Conservation (phyloP, 257 asterid genomes). For the Penstemon davidsonii region DNA sequence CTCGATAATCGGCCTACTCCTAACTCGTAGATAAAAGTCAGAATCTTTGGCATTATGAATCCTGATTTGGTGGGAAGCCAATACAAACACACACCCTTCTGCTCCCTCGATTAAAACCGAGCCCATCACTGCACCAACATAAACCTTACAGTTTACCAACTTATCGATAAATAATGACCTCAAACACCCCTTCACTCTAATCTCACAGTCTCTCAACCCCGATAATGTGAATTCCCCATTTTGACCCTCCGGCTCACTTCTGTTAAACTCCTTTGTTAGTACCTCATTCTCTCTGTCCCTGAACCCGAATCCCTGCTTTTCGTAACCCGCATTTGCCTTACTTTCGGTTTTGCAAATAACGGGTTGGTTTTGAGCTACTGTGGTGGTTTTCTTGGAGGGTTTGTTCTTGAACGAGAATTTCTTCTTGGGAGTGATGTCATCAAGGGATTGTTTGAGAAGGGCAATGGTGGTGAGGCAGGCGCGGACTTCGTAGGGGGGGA, state of each 20-base stretch:
- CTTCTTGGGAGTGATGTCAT: constrained; percentile 69
- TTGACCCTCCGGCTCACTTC: constrained; percentile 32
- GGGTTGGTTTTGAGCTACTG: constrained; percentile 19
- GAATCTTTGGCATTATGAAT: constrained; percentile 72
- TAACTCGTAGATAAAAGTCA: constrained; percentile 73
- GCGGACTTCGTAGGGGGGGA: constrained; percentile 83
- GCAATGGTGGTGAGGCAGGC: constrained; percentile 52
- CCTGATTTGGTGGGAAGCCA: constrained; percentile 87
- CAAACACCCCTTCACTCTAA: constrained; percentile 63
- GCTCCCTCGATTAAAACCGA: constrained; percentile 68
- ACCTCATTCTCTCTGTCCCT: constrained; percentile 51
- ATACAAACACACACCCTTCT: constrained; percentile 46
- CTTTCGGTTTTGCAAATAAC: constrained; percentile 27
- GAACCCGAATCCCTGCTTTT: constrained; percentile 49
- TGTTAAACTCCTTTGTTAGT: constrained; percentile 51
- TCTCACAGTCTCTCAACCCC: constrained; percentile 62
- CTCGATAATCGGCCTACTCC: constrained; percentile 96
- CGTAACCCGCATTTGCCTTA: constrained; percentile 25
- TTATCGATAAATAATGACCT: constrained; percentile 68
- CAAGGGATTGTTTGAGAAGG: constrained; percentile 63
- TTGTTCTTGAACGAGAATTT: constrained; percentile 83
- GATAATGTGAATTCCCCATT: constrained; percentile 71
- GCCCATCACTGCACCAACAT: constrained; percentile 48
- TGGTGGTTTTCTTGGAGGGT: constrained; percentile 41
- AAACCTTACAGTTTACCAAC: constrained; percentile 43